Conservation (phyloP, 495 filamentous ascomycete species). For the Trichoderma erinaceum region DNA sequence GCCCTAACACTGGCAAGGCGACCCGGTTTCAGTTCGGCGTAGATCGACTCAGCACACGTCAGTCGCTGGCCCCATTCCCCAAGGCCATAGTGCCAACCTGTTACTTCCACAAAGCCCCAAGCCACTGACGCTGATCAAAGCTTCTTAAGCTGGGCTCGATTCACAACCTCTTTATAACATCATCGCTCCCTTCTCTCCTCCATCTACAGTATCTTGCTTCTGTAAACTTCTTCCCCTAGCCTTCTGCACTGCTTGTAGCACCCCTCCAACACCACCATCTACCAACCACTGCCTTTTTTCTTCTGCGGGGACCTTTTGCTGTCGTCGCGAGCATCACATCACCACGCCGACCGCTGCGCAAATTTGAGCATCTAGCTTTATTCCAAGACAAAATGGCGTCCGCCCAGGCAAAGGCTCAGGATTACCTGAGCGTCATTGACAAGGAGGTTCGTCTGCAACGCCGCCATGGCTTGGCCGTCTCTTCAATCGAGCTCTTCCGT, state of each 20-base stretch:
- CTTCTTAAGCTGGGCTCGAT: slow-evolving; percentile 9
- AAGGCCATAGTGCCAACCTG: slow-evolving; percentile 7
- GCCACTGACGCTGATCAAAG: slow-evolving; percentile 14
- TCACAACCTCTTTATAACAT: slow-evolving; percentile 14
- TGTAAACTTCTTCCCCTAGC: neutral
- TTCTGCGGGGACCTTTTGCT: neutral
- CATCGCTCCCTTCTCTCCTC: neutral
- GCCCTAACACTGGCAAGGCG: neutral
- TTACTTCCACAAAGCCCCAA: slow-evolving; percentile 12
- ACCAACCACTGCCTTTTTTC: neutral
- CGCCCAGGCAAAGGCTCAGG: slow-evolving; percentile 86
- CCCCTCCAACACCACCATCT: neutral
- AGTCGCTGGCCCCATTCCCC: neutral
- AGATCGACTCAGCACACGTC: slow-evolving; percentile 11
- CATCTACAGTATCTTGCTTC: neutral
- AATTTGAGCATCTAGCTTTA: neutral
- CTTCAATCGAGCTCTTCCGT: slow-evolving; percentile 6
- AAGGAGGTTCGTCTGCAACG: slow-evolving; percentile 66
- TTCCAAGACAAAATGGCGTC: slow-evolving; percentile 50
- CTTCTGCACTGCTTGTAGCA: neutral
- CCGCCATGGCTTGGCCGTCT: slow-evolving; percentile 2
- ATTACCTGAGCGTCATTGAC: slow-evolving; percentile 85
- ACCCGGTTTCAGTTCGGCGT: neutral
- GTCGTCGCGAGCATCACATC: neutral
- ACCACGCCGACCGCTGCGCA: slow-evolving; percentile 11